Conservation (phyloP, 257 asterid species). For the Forsythia suspensa region DNA sequence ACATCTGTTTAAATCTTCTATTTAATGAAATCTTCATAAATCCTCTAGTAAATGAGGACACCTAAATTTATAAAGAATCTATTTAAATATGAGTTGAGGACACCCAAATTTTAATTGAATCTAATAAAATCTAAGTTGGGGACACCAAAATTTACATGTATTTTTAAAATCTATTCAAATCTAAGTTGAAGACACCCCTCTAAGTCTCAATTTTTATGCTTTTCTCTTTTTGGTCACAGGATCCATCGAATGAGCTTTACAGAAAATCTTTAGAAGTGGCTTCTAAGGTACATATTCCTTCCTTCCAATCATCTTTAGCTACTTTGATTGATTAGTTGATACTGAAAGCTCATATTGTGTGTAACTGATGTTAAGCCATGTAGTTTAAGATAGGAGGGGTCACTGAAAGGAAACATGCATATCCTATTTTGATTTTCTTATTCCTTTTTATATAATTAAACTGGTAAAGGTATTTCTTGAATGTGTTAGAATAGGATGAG, state of each 20-base stretch:
- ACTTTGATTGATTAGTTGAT: not conserved
- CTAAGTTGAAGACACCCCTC: no score
- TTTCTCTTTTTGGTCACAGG: slow-evolving; percentile 45
- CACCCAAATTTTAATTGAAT: no score
- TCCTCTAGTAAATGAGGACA: no score
- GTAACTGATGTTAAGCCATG: slow-evolving; percentile 7
- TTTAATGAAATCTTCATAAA: no score
- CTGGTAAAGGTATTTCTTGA: not conserved
- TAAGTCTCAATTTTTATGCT: slow-evolving; percentile 7
- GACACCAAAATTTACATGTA: no score
- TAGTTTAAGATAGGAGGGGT: not conserved
- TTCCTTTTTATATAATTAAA: not conserved
- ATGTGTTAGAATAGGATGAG: slow-evolving; percentile 10
- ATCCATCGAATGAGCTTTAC: slow-evolving; percentile 76
- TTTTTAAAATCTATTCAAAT: no score
- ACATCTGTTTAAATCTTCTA: no score
- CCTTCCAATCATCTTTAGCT: not conserved
- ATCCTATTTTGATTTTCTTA: not conserved
- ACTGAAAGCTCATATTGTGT: slow-evolving; percentile 15
- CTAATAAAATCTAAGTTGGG: no score
- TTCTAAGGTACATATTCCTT: slow-evolving; percentile 54
- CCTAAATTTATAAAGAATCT: no score
- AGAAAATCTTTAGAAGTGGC: slow-evolving; percentile 76
- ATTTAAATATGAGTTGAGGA: no score
- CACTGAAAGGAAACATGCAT: not conserved